A percentile compares a stretch with the other conserved stretches of the same genome.
Evolutionary conservation across 306 rosid species (phyloP).

Genomic region (Echinosophora koreensis): DNA sequence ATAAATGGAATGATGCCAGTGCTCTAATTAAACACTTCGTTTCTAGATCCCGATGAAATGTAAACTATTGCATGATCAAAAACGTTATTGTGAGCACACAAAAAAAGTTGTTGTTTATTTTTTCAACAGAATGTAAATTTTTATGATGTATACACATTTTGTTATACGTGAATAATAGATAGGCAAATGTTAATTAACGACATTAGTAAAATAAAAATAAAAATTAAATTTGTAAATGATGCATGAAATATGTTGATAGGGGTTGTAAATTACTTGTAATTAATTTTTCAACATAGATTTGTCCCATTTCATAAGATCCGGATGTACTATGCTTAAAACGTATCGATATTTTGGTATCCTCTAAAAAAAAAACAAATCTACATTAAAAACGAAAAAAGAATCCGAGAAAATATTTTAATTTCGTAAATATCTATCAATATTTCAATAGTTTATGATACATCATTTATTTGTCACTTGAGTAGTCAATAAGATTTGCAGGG

Average conservation of each 20-base stretch:
- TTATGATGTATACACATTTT: background rate
- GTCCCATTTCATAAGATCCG: too few species aligned
- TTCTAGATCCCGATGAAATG: background rate
- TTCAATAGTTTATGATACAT: background rate
- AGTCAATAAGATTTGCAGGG: background rate
- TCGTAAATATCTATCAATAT: background rate
- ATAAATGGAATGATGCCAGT: background rate
- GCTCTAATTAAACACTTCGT: background rate
- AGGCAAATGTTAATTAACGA: too few species aligned
- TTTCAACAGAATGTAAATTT: background rate
- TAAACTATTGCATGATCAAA: background rate
- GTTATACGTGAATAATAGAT: background rate
- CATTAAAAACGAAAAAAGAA: background rate
- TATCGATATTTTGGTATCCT: background rate
- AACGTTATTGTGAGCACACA: background rate
- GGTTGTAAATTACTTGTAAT: too few species aligned
- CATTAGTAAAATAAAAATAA: too few species aligned
- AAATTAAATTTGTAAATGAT: too few species aligned
- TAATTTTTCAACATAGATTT: too few species aligned
- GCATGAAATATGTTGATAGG: too few species aligned
- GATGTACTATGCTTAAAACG: background rate
- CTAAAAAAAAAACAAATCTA: background rate
- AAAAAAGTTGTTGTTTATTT: background rate
- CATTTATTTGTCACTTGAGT: slow-evolving; percentile 8
- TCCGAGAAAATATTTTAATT: background rate